These are phyloP conservation scores for Calonectria leucothoes DNA, from an alignment of 2,329 filamentous ascomycete species.

Conservation along the genomic window DNA sequence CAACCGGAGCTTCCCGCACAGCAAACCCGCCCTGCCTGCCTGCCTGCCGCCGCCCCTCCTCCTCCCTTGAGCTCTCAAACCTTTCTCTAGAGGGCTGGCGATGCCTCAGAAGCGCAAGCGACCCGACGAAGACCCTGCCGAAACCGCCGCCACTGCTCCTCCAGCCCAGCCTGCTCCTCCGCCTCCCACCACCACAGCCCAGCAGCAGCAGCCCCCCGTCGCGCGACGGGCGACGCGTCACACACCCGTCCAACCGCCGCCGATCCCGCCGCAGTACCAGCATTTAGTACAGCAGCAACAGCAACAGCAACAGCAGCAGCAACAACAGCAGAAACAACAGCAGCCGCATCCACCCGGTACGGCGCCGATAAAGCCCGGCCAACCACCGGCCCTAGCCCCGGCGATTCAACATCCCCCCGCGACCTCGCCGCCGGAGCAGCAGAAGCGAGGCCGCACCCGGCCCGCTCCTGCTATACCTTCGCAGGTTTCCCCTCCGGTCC, in stretches of 20 bases:
- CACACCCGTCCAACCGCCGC: conserved; percentile 47
- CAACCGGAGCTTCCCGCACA: neutral
- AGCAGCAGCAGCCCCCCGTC: conserved; percentile 27
- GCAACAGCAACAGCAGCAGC: neutral
- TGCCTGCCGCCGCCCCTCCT: neutral
- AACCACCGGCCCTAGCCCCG: conserved; percentile 20
- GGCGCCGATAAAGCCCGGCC: conserved; percentile 1
- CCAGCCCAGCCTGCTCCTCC: conserved; percentile 7
- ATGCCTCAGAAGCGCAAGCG: conserved; percentile 55
- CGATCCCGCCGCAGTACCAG: conserved; percentile 27
- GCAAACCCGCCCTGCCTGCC: neutral
- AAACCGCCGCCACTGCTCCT: conserved; percentile 14
- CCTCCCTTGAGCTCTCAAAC: neutral
- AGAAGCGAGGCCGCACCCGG: conserved; percentile 36
- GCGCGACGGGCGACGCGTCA: conserved; percentile 56
- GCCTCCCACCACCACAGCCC: conserved; percentile 26
- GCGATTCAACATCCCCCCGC: neutral
- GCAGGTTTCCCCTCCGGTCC: conserved; percentile 29
- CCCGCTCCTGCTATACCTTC: conserved; percentile 21
- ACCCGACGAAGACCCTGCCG: conserved; percentile 42
- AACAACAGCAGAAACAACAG: neutral
- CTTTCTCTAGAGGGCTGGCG: conserved; percentile 7
- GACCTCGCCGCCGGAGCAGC: conserved; percentile 27
- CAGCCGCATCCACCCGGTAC: conserved; percentile 6
- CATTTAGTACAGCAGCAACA: conserved; percentile 11